These are phyloP conservation scores for Brettanomyces custersianus DNA, from an alignment of 805 yeast genomes.

Conservation along the genomic window DNA sequence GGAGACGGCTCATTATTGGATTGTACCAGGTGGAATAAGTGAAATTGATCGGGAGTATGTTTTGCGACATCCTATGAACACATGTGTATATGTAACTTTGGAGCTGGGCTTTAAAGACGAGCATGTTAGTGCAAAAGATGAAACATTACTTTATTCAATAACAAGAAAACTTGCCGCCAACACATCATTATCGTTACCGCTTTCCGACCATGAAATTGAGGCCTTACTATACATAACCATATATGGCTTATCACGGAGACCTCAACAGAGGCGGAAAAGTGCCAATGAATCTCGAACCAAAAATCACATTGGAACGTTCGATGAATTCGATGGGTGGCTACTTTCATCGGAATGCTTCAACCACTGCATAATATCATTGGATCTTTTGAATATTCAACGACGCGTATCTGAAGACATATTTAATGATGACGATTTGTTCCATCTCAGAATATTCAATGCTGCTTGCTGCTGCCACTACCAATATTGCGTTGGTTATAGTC, in stretches of 20 bases:
- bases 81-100: slow-evolving; percentile 43
- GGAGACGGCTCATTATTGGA: slow-evolving; percentile 50
- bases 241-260: slow-evolving; percentile 31
- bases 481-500: slow-evolving; percentile 40
- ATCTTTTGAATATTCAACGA: slow-evolving; percentile 31
- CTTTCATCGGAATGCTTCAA: slow-evolving; percentile 44
- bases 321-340: slow-evolving; percentile 39
- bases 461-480: slow-evolving; percentile 44
- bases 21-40: slow-evolving; percentile 52
- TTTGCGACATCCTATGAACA: slow-evolving; percentile 41
- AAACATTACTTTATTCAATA: slow-evolving; percentile 36
- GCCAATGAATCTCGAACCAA: not conserved
- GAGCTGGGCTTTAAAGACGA: slow-evolving; percentile 52
- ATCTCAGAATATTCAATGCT: slow-evolving; percentile 45
- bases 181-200: slow-evolving; percentile 29
- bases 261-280: slow-evolving; percentile 24
- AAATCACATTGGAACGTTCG: slow-evolving; percentile 15
- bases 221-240: slow-evolving; percentile 46
- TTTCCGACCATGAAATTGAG: slow-evolving; percentile 53
- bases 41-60: slow-evolving; percentile 38
- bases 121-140: slow-evolving; percentile 38
- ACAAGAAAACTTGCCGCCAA: slow-evolving; percentile 41
- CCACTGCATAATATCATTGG: slow-evolving; percentile 38
- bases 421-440: slow-evolving; percentile 36
- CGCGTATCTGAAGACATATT: slow-evolving; percentile 23